Evolutionary conservation across 1,284 basidiomycete genomes (phyloP), one percentile per base, ranked within the genome.

Genomic region (Fomitopsis pinicola): DNA sequence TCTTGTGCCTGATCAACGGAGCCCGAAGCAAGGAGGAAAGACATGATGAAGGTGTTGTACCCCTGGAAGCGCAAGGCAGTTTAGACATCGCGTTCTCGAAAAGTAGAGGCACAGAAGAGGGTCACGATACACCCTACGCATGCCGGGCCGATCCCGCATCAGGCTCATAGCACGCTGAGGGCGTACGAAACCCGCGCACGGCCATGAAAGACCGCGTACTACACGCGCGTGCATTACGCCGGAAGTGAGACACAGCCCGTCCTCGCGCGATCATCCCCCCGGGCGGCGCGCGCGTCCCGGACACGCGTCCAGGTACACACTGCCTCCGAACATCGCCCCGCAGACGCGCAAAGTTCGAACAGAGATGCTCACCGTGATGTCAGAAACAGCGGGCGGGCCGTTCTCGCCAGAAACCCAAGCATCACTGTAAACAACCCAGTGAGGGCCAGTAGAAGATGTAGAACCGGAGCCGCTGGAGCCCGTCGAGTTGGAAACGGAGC

Each of bases 31-130:
- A 80, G 58, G 62, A 78, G 69, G 73, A 82, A 82, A 1, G 79
- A 78, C 2, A 82, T 68, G 1, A 73, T 72, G 63, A 80, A 81
- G 26, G 79, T 78, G 62, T 81, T 83, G 69, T 72, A 82, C 0
- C 81, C 80, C 78, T 80, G 42, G 6, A 30, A 45, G 30, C 14
- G 48, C 10, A 42, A 3, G 17, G 9, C 35, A 9, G 14, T 33
- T 55, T 28, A 55, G 54, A 30, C 52, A 38, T n/a, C n/a, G n/a
- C 5, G 0, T 8, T 19, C 42, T 9, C 7, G 12, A 28, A 3
- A 14, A 26, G 28, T 7, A 30, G 9, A 26, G 12, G 9, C 6
- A 28, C 22, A 33, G 28, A 33, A 8, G 14, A 5, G 19, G 22
- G 26, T 4, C n/a, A 9, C 9, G 22, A 1, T 22, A 5, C 22